Evolutionary conservation across 169 alveolate genomes (phyloP), one percentile per base, ranked within the genome.

Genomic region (Plasmodium sp.): DNA sequence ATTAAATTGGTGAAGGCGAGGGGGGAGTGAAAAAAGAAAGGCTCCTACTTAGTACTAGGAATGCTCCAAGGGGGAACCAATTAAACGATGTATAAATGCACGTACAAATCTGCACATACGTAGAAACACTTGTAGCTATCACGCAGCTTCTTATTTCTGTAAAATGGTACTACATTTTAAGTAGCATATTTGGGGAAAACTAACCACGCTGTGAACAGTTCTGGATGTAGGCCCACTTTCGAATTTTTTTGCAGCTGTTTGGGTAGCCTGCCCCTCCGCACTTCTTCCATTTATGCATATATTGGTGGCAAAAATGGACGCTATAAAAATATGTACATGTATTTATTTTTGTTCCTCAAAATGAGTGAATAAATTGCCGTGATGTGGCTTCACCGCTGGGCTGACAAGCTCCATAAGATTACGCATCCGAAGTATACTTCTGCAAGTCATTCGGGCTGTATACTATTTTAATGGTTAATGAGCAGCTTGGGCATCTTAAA

Each of bases 401-500:
- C 31, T 22, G n/a, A 67, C 77, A 67, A 22, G n/a, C 41, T 27
- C 39, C n/a, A 67, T 67, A 9, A 31, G 9, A 7, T 75, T 27
- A 75, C 62, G 27, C 67, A 56, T 33, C 72, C 73, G 67, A 79
- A 39, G 79, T 12, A 90, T 90, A 90, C 74, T 80, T 90, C 18
- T 34, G 14, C 36, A 90, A 90, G 72, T 90, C 91, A 3, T 39
- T 81, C 18, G 51, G 56, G 72, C 51, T 79, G 92, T 84, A 97
- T 18, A 97, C 93, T 18, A 97, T 95, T 84, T 95, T 96, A 31
- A 97, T 96, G 41, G 95, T 81, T 71, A 97, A 95, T 16, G 98
- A 96, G 83, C 99, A 97, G 86, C 97, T 93, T 58, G 99, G 99
- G 71, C 99, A 97, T 56, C 92, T 93, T 16, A 96, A 98, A 51